Evolutionary conservation across 129 eudicot genomes (phyloP), one percentile per base, ranked within the genome.

Genomic region (Logfia minima): DNA sequence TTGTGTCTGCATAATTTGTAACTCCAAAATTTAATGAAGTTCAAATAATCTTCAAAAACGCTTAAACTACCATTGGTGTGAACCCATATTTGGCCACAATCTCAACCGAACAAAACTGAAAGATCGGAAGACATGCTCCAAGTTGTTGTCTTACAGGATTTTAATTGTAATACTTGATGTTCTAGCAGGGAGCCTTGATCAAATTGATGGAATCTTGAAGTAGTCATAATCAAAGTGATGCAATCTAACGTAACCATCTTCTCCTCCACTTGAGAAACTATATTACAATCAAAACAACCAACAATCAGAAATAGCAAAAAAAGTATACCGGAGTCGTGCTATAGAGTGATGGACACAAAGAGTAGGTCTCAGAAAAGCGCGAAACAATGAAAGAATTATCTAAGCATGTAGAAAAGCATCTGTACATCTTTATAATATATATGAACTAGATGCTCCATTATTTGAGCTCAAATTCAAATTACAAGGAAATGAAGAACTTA

Each of bases 251-350:
- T 88, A 92, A 65, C 98, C 96, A 67, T 92, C 98, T 85, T 92
- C 98, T 21, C 96, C 98, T 80, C 98, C 98, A 64, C 96, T 90
- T 22, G 96, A 84, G 71, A 92, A 92, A 77, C 98, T 90, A 74
- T 59, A 72, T 16, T 21, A 73, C 68, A 76, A 37, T 34, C 31
- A 68, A 26, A 39, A 48, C 55, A 48, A 43, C n/a, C n/a, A 24
- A 4, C 55, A 51, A 0, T 8, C 53, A 45, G 32, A 48, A 17
- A 7, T 1, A 22, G 7, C 10, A 5, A 24, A 51, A 39, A 53
- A 61, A 3, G 5, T 0, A 41, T 29, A 66, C 34, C n/a, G 26
- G 48, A 32, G 10, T 4, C 21, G 34, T 26, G 18, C 5, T 6
- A 63, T 63, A 13, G 7, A 63, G 8, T 26, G n/a, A 63, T 10